These are phyloP conservation scores for Geotrichum macrosporum DNA, from an alignment of 1,139 yeast species.

Conservation along the genomic window DNA sequence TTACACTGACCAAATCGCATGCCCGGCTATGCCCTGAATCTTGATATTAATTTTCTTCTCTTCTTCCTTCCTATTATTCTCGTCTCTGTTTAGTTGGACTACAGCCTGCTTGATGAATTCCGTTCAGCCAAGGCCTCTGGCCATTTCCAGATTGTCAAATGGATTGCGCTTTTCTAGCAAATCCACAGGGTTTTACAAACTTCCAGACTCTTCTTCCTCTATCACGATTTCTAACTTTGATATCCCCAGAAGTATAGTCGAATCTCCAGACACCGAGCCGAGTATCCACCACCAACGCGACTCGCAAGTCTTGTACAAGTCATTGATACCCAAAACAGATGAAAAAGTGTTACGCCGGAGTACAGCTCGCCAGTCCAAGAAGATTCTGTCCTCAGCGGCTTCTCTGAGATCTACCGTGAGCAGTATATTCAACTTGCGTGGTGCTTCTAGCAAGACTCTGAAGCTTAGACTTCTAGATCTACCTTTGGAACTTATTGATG, in stretches of 20 bases:
- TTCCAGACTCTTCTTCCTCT: not conserved
- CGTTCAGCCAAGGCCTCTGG: constrained; percentile 7
- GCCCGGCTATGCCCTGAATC: too few relatives aligned
- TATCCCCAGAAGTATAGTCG: too few relatives aligned
- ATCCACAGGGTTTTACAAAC: not conserved
- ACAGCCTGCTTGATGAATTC: not conserved
- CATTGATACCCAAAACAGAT: constrained; percentile 8
- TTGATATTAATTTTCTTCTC: too few relatives aligned
- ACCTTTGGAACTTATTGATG: constrained; percentile 26
- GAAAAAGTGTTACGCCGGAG: constrained; percentile 1
- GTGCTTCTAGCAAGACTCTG: not conserved
- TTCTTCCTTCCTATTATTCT: not conserved
- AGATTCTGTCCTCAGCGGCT: constrained; percentile 8
- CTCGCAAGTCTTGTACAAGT: constrained; percentile 6
- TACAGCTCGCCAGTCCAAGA: constrained; percentile 3
- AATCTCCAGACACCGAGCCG: too few relatives aligned
- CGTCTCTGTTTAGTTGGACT: too few relatives aligned
- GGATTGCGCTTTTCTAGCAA: constrained; percentile 12
- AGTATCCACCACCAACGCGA: too few relatives aligned
- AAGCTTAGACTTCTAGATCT: constrained; percentile 16
- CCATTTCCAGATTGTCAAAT: constrained; percentile 18
- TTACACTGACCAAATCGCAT: too few relatives aligned
- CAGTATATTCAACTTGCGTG: constrained; percentile 12
- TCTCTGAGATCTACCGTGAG: constrained; percentile 13
- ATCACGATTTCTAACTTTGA: too few relatives aligned